Percentiles rank a stretch among this genome's conserved stretches.
phyloP scores from a whole-genome alignment of 768 basidiomycete genomes.

The Tephrocybe sp. region DNA sequence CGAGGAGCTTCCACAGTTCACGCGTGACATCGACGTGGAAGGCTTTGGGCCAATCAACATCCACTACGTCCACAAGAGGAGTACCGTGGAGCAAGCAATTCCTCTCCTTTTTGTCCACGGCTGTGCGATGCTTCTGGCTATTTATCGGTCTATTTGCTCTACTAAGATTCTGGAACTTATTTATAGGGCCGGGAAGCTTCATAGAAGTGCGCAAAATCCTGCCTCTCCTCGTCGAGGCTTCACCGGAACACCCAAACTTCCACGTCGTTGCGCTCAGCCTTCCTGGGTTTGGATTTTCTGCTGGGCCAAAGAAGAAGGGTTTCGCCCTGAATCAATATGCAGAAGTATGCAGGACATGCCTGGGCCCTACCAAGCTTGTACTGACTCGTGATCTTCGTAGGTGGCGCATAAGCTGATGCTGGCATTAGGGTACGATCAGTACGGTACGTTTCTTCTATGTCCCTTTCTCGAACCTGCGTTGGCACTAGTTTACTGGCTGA shows the following conservation, averaged over 20 bases:
- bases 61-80: constrained; percentile 60
- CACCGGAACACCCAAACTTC: constrained; percentile 51
- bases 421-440: constrained; percentile 45
- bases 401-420: constrained; percentile 50
- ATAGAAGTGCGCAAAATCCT: constrained; percentile 58
- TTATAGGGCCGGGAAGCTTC: constrained; percentile 60
- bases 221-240: constrained; percentile 44
- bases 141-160: background rate
- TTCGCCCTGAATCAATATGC: constrained; percentile 50
- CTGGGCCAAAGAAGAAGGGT: constrained; percentile 51
- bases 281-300: constrained; percentile 64
- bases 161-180: background rate
- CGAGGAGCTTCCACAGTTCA: constrained; percentile 54
- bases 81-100: constrained; percentile 42
- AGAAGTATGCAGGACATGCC: constrained; percentile 35
- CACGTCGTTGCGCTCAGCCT: constrained; percentile 61
- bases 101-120: constrained; percentile 65
- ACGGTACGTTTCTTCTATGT: constrained; percentile 29
- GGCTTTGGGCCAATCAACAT: constrained; percentile 43
- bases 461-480: background rate
- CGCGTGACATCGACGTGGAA: constrained; percentile 46
- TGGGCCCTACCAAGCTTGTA: constrained; percentile 4
- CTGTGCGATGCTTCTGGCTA: constrained; percentile 29
- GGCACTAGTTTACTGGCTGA: background rate
- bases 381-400: constrained; percentile 21